Evolutionary conservation across 305 asterid genomes (phyloP).

Genomic region (Lippia alba): DNA sequence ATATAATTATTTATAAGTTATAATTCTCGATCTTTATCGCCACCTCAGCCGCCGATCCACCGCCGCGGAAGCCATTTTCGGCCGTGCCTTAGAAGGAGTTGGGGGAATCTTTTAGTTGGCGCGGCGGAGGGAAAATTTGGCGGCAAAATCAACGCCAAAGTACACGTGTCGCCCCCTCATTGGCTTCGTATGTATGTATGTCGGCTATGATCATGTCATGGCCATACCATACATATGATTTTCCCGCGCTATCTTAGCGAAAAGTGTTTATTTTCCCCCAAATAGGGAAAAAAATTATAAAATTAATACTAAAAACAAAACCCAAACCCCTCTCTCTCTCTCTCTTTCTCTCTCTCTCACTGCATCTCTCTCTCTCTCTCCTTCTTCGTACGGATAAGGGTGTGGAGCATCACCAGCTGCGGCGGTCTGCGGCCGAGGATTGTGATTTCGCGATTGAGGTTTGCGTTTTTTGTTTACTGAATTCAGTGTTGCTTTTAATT

Average conservation of each 20-base stretch:
- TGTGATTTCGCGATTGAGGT: conserved; percentile 35
- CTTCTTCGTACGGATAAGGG: conserved; percentile 35
- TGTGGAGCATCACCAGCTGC: conserved; percentile 11
- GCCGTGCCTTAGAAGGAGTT: no score
- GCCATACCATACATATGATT: conserved; percentile 42
- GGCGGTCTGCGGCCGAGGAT: not conserved
- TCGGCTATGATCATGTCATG: conserved; percentile 51
- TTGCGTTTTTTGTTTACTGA: conserved; percentile 23
- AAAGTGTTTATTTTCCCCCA: conserved; percentile 39
- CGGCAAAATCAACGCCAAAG: conserved; percentile 46
- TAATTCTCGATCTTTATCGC: no score
- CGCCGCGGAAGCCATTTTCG: no score
- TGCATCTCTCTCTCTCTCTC: conserved; percentile 42
- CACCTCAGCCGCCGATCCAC: no score
- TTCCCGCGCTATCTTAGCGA: conserved; percentile 60
- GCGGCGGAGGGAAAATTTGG: conserved; percentile 47
- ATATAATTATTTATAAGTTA: no score
- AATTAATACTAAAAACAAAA: conserved; percentile 22
- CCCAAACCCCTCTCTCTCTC: conserved; percentile 32
- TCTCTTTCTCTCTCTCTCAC: conserved; percentile 29
- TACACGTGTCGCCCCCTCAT: conserved; percentile 37
- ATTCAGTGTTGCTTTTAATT: conserved; percentile 6
- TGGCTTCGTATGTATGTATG: conserved; percentile 45
- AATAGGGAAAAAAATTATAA: conserved; percentile 31
- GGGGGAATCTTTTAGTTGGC: no score